phyloP scores from a whole-genome alignment of 2,329 filamentous ascomycete genomes.

The Exophiala viscosa region DNA sequence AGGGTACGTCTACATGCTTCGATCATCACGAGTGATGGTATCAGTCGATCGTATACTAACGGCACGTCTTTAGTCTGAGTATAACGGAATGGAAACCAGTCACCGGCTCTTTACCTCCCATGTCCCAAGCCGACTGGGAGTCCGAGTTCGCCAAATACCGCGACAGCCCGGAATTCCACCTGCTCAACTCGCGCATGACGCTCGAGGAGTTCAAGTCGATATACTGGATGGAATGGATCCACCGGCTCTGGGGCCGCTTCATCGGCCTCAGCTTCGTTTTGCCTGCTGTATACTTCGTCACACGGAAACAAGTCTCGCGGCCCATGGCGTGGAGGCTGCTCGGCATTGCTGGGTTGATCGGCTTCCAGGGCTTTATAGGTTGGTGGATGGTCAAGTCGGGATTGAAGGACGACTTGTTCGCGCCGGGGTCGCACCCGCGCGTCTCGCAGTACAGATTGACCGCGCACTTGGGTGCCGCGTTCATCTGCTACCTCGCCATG shows the following conservation, averaged over 20 bases:
- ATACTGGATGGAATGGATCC: slow-evolving; percentile 99
- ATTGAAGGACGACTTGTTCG: slow-evolving; percentile 91
- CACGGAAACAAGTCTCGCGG: slow-evolving; percentile 69
- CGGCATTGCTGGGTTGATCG: slow-evolving; percentile 84
- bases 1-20: slow-evolving; percentile 54
- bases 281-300: slow-evolving; percentile 84
- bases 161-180: slow-evolving; percentile 84
- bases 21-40: neutral
- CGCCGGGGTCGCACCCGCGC: slow-evolving; percentile 81
- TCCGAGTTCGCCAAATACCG: slow-evolving; percentile 91
- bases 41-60: slow-evolving; percentile 1
- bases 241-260: slow-evolving; percentile 88
- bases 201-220: slow-evolving; percentile 96
- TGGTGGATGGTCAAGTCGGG: slow-evolving; percentile 99
- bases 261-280: slow-evolving; percentile 87
- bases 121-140: slow-evolving; percentile 78
- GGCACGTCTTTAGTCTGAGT: slow-evolving; percentile 62
- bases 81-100: slow-evolving; percentile 99
- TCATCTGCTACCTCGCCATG: slow-evolving; percentile 93
- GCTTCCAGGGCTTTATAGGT: slow-evolving; percentile 89
- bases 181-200: slow-evolving; percentile 89
- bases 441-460: slow-evolving; percentile 93
- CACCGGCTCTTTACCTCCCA: slow-evolving; percentile 82
- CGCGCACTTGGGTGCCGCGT: slow-evolving; percentile 83
- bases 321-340: slow-evolving; percentile 73